Conservation (phyloP, 2,329 filamentous ascomycete species). For the Ophiostoma tasmaniense region DNA sequence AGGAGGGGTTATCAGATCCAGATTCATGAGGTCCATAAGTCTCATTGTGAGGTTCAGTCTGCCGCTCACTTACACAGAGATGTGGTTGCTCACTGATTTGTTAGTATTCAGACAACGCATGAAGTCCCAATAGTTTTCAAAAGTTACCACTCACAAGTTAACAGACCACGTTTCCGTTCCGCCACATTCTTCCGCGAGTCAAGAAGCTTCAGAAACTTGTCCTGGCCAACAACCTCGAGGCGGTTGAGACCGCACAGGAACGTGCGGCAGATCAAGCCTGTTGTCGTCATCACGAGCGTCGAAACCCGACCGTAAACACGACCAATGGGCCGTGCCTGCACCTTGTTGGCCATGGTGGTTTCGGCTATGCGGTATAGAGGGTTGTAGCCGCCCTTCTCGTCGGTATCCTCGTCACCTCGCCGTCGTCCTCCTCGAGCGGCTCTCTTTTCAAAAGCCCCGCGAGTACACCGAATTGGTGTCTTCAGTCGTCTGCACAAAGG, state of each 20-base stretch:
- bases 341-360: slow-evolving; percentile 12
- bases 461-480: not conserved
- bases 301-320: slow-evolving; percentile 66
- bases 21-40: not conserved
- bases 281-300: slow-evolving; percentile 63
- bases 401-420: not conserved
- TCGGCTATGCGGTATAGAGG: not conserved
- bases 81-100: slow-evolving; percentile 69
- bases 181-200: slow-evolving; percentile 62
- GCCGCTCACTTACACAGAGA: slow-evolving; percentile 64
- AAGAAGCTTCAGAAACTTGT: slow-evolving; percentile 64
- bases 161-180: slow-evolving; percentile 62
- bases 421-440: not conserved
- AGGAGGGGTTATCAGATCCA: not conserved
- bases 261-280: slow-evolving; percentile 59
- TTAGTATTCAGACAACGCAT: not conserved
- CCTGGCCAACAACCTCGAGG: slow-evolving; percentile 68
- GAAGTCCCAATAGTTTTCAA: too few species aligned
- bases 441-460: not conserved
- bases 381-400: not conserved
- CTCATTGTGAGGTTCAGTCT: not conserved
- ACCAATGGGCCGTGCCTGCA: slow-evolving; percentile 39
- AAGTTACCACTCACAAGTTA: slow-evolving; percentile 57
- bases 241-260: slow-evolving; percentile 70
- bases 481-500: not conserved